phyloP scores from a whole-genome alignment of 306 rosid species.

The Vigna hirtella region DNA sequence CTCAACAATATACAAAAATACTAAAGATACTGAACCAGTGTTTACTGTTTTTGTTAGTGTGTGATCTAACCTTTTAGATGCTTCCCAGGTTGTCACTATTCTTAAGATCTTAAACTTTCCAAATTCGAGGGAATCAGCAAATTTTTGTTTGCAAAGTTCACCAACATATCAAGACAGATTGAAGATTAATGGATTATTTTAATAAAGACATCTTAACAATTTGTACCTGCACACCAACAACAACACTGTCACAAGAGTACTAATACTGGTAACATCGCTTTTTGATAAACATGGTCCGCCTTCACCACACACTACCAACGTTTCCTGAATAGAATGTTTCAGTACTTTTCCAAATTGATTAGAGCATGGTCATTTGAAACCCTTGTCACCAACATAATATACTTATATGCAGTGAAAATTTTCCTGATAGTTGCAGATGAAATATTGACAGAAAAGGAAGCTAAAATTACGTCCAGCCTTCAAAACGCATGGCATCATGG shows the following conservation, averaged over 20 bases:
- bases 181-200: background rate
- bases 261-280: background rate
- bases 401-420: background rate
- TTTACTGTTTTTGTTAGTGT: background rate
- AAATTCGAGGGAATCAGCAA: background rate
- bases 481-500: constrained; percentile 8
- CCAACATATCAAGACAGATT: background rate
- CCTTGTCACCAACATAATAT: background rate
- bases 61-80: background rate
- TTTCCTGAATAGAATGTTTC: background rate
- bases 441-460: background rate
- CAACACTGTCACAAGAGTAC: background rate
- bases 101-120: background rate
- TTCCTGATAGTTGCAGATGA: background rate
- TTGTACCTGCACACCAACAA: background rate
- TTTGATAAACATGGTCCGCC: background rate
- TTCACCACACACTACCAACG: background rate
- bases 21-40: background rate
- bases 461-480: background rate
- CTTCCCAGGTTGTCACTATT: background rate
- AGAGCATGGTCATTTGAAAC: background rate
- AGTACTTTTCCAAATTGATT: background rate
- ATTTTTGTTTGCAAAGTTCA: background rate
- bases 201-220: no score
- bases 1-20: no score